phyloP scores from a whole-genome alignment of 106 monocot genomes.

The Apostasia ramifera region DNA sequence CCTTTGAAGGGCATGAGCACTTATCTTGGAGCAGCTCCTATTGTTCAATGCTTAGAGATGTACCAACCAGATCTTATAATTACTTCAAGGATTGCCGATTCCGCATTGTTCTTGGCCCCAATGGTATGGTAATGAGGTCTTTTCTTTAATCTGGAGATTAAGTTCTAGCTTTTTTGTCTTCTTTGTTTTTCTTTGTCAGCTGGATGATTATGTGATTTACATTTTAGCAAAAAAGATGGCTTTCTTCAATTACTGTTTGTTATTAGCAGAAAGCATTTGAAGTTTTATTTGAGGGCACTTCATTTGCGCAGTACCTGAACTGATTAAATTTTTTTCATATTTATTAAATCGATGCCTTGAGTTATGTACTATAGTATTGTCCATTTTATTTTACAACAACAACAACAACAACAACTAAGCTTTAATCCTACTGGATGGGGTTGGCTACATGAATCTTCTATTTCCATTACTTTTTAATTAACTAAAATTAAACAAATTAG shows the following conservation, averaged over 20 bases:
- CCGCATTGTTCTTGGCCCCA: conserved; percentile 89
- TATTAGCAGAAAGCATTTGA: no score
- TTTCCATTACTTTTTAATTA: no score
- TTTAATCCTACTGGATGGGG: no score
- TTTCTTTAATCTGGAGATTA: not conserved
- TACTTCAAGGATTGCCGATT: conserved; percentile 93
- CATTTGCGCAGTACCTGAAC: not conserved
- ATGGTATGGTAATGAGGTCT: conserved; percentile 48
- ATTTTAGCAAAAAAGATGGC: no score
- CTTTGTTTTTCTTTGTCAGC: not conserved
- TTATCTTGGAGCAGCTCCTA: conserved; percentile 87
- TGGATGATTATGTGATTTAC: not conserved
- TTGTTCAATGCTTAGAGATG: conserved; percentile 87
- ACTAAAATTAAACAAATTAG: no score
- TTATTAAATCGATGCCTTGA: no score
- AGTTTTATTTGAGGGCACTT: no score
- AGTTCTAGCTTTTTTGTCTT: not conserved
- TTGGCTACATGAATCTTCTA: no score
- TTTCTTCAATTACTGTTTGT: no score
- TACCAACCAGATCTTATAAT: conserved; percentile 76
- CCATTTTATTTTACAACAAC: no score
- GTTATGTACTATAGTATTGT: no score
- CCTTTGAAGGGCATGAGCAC: conserved; percentile 70
- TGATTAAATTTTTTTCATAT: not conserved
- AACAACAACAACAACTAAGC: no score